A percentile compares a stretch with the other conserved stretches of the same genome.
Conservation (phyloP, 2,329 filamentous ascomycete species). For the Intubia oerlemansii region DNA sequence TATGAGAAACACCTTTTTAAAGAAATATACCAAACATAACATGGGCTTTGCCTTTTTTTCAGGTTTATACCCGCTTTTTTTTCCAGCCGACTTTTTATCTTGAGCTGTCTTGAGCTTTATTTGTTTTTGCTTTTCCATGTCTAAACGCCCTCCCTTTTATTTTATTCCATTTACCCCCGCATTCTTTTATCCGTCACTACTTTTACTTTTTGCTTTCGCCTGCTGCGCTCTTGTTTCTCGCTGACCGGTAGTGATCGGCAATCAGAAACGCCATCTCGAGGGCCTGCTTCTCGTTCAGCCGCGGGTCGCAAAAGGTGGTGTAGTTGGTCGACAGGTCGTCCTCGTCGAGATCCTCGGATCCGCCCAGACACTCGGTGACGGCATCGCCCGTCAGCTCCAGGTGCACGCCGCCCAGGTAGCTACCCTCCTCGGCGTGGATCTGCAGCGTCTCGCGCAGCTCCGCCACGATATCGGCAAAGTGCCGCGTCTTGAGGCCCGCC, state of each 20-base stretch:
- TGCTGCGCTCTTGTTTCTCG: too few relatives aligned
- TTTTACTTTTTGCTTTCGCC: too few relatives aligned
- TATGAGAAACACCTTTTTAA: too few relatives aligned
- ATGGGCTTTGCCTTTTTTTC: too few relatives aligned
- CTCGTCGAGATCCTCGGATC: slow-evolving; percentile 69
- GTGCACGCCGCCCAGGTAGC: slow-evolving; percentile 83
- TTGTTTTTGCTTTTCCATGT: too few relatives aligned
- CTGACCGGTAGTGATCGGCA: slow-evolving; percentile 49
- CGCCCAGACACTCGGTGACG: slow-evolving; percentile 89
- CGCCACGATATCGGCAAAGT: slow-evolving; percentile 73
- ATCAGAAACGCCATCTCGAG: slow-evolving; percentile 87
- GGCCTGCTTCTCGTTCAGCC: slow-evolving; percentile 94
- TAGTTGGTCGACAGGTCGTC: slow-evolving; percentile 81
- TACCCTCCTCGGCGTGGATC: slow-evolving; percentile 67
- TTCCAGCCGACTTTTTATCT: too few relatives aligned
- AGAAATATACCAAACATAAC: too few relatives aligned
- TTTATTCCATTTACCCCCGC: too few relatives aligned
- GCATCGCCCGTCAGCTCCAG: slow-evolving; percentile 89
- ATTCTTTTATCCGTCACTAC: too few relatives aligned
- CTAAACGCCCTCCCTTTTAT: too few relatives aligned
- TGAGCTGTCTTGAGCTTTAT: too few relatives aligned
- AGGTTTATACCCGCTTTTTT: too few relatives aligned
- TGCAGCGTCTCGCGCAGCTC: slow-evolving; percentile 68
- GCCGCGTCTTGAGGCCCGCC: slow-evolving; percentile 72
- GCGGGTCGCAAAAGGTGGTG: slow-evolving; percentile 86